These are phyloP conservation scores for Stachybotrys elegans DNA, from an alignment of 2,329 filamentous ascomycete genomes.

Conservation along the genomic window DNA sequence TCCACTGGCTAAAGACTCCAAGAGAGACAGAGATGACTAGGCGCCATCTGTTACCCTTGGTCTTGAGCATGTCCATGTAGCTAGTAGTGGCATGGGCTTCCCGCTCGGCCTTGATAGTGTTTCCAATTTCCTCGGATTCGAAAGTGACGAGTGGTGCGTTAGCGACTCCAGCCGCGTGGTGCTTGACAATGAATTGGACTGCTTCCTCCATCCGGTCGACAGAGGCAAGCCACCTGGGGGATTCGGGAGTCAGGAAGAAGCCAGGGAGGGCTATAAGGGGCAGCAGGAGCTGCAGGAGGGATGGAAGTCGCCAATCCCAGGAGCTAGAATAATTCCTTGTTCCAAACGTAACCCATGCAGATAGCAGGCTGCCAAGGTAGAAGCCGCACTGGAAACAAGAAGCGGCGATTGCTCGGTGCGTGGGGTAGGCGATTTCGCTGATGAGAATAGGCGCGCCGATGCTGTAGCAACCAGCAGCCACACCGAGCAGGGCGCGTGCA, in stretches of 20 bases:
- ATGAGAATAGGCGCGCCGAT: conserved; percentile 28
- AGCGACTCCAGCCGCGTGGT: conserved; percentile 12
- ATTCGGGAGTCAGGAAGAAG: conserved; percentile 9
- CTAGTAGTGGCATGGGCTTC: conserved; percentile 9
- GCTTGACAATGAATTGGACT: conserved; percentile 9
- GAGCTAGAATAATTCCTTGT: conserved; percentile 30
- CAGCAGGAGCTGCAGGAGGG: conserved; percentile 36
- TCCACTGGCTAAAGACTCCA: conserved; percentile 24
- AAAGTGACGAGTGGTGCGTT: conserved; percentile 10
- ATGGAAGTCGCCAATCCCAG: conserved; percentile 47
- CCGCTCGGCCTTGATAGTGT: conserved; percentile 12
- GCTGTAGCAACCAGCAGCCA: conserved; percentile 33
- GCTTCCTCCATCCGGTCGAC: conserved; percentile 14
- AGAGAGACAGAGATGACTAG: conserved; percentile 22
- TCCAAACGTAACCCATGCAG: conserved; percentile 31
- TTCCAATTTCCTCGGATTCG: conserved; percentile 13
- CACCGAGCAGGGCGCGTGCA: conserved; percentile 26
- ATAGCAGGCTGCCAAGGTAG: conserved; percentile 13
- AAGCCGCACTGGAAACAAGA: conserved; percentile 20
- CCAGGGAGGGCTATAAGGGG: not conserved
- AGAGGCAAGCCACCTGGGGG: conserved; percentile 13
- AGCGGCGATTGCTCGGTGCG: conserved; percentile 25
- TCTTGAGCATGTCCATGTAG: conserved; percentile 17
- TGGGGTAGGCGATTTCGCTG: conserved; percentile 29
- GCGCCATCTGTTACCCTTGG: conserved; percentile 20